Evolutionary conservation across 345 rosid species (phyloP).

Genomic region (Gossypium australe): DNA sequence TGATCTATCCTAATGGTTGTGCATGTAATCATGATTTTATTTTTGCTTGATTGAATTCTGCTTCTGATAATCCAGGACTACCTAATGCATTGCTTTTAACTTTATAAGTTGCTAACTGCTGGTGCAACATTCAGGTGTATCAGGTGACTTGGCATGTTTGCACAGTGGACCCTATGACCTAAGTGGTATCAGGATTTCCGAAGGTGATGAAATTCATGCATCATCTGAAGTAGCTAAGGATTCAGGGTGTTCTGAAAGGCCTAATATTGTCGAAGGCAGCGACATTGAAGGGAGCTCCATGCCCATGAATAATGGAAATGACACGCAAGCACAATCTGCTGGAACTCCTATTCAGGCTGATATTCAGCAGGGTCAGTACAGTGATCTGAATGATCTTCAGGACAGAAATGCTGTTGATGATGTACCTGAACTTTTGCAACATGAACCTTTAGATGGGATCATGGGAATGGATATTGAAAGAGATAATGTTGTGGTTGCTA

Average conservation of each 20-base stretch:
- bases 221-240: slow-evolving; percentile 36
- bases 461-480: slow-evolving; percentile 42
- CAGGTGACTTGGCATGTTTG: slow-evolving; percentile 48
- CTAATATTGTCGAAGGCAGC: slow-evolving; percentile 28
- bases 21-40: neutral
- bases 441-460: slow-evolving; percentile 34
- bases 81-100: neutral
- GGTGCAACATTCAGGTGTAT: slow-evolving; percentile 59
- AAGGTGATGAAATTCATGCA: slow-evolving; percentile 34
- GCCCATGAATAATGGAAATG: slow-evolving; percentile 23
- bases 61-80: neutral
- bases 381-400: slow-evolving; percentile 18
- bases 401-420: slow-evolving; percentile 19
- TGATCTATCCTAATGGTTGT: neutral
- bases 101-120: neutral
- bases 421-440: slow-evolving; percentile 23
- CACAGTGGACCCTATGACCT: slow-evolving; percentile 58
- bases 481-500: slow-evolving; percentile 33
- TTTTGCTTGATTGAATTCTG: neutral
- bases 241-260: slow-evolving; percentile 31
- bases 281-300: slow-evolving; percentile 27
- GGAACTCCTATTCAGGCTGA: slow-evolving; percentile 22
- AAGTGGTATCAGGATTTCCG: slow-evolving; percentile 45
- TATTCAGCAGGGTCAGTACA: slow-evolving; percentile 24
- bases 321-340: slow-evolving; percentile 24